Evolutionary conservation across 352 stramenopile species (phyloP).

Genomic region (Phytophthora meadii): DNA sequence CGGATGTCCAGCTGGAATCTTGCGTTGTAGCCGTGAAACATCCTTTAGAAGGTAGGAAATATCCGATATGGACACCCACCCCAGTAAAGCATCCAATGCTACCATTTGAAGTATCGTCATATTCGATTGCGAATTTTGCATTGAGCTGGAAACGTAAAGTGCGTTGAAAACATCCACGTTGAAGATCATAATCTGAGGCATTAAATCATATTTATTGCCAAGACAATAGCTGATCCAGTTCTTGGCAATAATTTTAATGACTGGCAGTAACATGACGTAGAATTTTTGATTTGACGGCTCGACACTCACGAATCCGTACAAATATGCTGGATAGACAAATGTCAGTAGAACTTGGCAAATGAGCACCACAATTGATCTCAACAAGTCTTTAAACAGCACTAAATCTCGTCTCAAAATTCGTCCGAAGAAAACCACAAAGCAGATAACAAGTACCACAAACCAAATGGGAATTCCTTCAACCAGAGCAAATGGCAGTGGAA

Average conservation of each 20-base stretch:
- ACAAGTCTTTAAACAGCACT: constrained; percentile 5
- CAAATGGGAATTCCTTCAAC: constrained; percentile 7
- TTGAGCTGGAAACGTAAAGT: constrained; percentile 50
- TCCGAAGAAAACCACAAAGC: constrained; percentile 14
- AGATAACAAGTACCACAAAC: constrained; percentile 7
- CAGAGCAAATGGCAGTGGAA: constrained; percentile 8
- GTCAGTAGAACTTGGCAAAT: constrained; percentile 36
- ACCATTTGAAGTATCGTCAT: constrained; percentile 24
- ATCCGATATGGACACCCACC: constrained; percentile 26
- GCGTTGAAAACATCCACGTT: constrained; percentile 64
- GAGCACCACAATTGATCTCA: constrained; percentile 22
- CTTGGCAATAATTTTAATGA: constrained; percentile 49
- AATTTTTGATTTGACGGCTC: constrained; percentile 40
- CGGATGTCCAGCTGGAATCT: constrained; percentile 20
- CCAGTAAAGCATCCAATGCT: constrained; percentile 41
- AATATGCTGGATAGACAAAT: constrained; percentile 26
- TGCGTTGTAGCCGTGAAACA: background rate
- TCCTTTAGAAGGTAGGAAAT: constrained; percentile 7
- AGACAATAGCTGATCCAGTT: constrained; percentile 44
- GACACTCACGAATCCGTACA: constrained; percentile 26
- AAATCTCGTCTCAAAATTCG: constrained; percentile 8
- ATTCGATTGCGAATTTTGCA: constrained; percentile 48
- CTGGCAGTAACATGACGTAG: constrained; percentile 24
- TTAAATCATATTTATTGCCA: constrained; percentile 34
- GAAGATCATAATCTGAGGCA: constrained; percentile 58